phyloP scores from a whole-genome alignment of 495 filamentous ascomycete species.

The Rostrohypoxylon terebratum region DNA sequence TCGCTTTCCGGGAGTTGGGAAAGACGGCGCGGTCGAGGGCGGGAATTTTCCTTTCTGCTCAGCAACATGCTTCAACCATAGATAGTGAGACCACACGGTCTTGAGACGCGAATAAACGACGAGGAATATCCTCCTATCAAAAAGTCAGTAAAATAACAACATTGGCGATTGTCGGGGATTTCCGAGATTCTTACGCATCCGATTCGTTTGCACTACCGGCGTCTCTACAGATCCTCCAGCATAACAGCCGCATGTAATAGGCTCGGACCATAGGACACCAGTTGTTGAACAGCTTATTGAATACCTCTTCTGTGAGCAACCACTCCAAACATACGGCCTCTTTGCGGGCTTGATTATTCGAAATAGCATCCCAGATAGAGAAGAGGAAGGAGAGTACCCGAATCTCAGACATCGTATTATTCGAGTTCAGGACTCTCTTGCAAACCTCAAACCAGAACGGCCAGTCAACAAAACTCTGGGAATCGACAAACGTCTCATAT shows the following conservation, averaged over 20 bases:
- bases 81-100: conserved; percentile 81
- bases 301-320: conserved; percentile 80
- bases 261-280: conserved; percentile 99
- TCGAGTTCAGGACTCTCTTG: conserved; percentile 83
- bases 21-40: conserved; percentile 83
- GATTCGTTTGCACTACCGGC: conserved; percentile 72
- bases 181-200: conserved; percentile 70
- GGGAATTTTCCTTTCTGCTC: conserved; percentile 65
- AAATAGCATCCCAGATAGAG: conserved; percentile 80
- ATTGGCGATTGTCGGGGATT: background rate
- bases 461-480: conserved; percentile 74
- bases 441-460: conserved; percentile 89
- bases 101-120: conserved; percentile 76
- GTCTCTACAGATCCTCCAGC: conserved; percentile 90
- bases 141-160: conserved; percentile 27
- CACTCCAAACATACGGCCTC: conserved; percentile 79
- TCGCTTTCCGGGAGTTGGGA: conserved; percentile 88
- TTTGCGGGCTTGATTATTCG: conserved; percentile 74
- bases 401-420: conserved; percentile 95
- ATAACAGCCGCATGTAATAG: conserved; percentile 93
- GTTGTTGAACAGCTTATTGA: conserved; percentile 89
- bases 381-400: conserved; percentile 89
- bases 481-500: conserved; percentile 50
- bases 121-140: conserved; percentile 72
- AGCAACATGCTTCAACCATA: conserved; percentile 74